A percentile compares a stretch with the other conserved stretches of the same genome.
These are phyloP conservation scores for Boechera stricta DNA, from an alignment of 345 rosid species.

Conservation along the genomic window DNA sequence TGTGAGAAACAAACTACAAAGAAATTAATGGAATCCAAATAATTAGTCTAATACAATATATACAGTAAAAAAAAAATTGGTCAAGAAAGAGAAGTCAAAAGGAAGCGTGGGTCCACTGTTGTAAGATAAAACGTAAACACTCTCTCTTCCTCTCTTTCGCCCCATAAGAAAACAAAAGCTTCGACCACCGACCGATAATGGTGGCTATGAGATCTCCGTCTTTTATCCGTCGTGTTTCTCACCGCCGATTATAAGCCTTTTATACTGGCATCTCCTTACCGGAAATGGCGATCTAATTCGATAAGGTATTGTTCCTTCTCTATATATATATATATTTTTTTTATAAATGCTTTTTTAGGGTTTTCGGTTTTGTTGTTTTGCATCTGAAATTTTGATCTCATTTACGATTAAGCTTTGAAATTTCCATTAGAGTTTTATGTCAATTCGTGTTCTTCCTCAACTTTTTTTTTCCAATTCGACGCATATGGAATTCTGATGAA, in stretches of 20 bases:
- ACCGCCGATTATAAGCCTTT: not conserved
- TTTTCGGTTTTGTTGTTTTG: constrained; percentile 10
- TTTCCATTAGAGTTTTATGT: not conserved
- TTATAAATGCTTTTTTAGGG: not conserved
- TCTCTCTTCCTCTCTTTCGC: not conserved
- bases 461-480: not conserved
- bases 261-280: not conserved
- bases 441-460: not conserved
- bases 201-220: constrained; percentile 35
- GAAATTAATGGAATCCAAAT: too few species aligned
- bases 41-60: too few species aligned
- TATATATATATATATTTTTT: too few species aligned
- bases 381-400: constrained; percentile 23
- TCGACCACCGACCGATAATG: constrained; percentile 11
- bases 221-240: constrained; percentile 30
- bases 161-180: not conserved
- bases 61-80: too few species aligned
- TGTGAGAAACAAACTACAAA: too few species aligned
- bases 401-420: constrained; percentile 15
- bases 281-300: not conserved
- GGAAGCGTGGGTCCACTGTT: not conserved
- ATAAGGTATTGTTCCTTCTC: constrained; percentile 1
- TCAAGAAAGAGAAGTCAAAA: too few species aligned
- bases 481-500: not conserved
- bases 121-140: not conserved